Conservation (phyloP, 805 yeast species). For the Yarrowia divulgata region DNA sequence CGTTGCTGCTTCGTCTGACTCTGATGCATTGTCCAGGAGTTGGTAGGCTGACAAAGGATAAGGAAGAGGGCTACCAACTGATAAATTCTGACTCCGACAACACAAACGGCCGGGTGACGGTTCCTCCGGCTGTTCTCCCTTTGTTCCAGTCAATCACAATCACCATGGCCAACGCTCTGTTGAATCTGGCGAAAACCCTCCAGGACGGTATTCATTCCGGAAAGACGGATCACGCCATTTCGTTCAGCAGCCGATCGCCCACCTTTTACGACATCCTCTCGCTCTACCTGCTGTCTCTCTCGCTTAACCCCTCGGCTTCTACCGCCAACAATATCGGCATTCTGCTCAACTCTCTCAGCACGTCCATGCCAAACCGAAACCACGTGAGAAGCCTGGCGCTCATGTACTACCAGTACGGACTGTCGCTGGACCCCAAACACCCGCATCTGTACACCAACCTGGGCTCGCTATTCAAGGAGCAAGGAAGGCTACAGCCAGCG, state of each 20-base stretch:
- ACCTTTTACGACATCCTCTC: slow-evolving; percentile 46
- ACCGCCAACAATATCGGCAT: slow-evolving; percentile 51
- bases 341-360: slow-evolving; percentile 44
- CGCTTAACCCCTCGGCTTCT: slow-evolving; percentile 48
- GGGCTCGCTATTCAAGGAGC: slow-evolving; percentile 49
- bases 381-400: slow-evolving; percentile 44
- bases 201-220: slow-evolving; percentile 48
- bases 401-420: slow-evolving; percentile 48
- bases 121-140: slow-evolving; percentile 2
- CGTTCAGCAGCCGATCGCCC: slow-evolving; percentile 44
- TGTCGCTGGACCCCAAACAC: slow-evolving; percentile 48
- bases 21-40: slow-evolving; percentile 9
- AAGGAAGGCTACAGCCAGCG: slow-evolving; percentile 47
- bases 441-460: slow-evolving; percentile 50
- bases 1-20: slow-evolving; percentile 15
- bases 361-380: slow-evolving; percentile 2
- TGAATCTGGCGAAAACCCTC: slow-evolving; percentile 49
- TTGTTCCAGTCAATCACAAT: slow-evolving; percentile 17
- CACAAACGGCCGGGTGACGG: slow-evolving; percentile 11
- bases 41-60: slow-evolving; percentile 2
- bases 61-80: not conserved
- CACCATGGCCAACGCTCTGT: slow-evolving; percentile 46
- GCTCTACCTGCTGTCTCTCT: slow-evolving; percentile 47
- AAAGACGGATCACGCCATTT: slow-evolving; percentile 1
- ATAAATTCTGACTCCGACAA: not conserved